A percentile compares a stretch with the other conserved stretches of the same genome.
Conservation (phyloP, 768 basidiomycete genomes). For the Boletus vermiculosoides region DNA sequence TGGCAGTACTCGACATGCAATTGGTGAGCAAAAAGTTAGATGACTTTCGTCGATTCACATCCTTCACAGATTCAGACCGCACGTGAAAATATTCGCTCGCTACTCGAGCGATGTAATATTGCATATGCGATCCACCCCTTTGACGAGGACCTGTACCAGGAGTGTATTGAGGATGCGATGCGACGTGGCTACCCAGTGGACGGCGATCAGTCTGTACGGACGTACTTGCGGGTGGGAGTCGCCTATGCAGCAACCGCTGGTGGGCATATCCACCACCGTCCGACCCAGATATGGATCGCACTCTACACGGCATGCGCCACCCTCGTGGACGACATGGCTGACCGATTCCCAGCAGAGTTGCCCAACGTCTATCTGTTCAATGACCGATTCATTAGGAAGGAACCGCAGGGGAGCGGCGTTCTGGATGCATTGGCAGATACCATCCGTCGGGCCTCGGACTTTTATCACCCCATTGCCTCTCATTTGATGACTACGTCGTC, state of each 20-base stretch:
- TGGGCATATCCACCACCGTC: neutral
- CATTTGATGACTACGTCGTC: conserved; percentile 38
- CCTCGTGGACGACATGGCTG: conserved; percentile 37
- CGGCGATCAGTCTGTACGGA: conserved; percentile 14
- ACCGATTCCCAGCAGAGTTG: conserved; percentile 20
- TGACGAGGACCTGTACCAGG: conserved; percentile 13
- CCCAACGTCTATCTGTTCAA: conserved; percentile 35
- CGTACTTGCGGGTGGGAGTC: conserved; percentile 33
- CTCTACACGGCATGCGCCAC: conserved; percentile 34
- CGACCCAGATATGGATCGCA: conserved; percentile 7
- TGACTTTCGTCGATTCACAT: neutral
- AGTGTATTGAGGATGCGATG: neutral
- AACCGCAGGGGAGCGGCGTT: conserved; percentile 30
- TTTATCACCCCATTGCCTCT: conserved; percentile 30
- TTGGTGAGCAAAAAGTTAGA: neutral
- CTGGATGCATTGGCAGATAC: conserved; percentile 36
- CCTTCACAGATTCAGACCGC: neutral
- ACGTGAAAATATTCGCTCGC: neutral
- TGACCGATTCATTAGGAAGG: conserved; percentile 28
- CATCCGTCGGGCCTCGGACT: conserved; percentile 28
- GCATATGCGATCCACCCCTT: conserved; percentile 6
- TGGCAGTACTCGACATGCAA: conserved; percentile 1
- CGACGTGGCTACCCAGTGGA: neutral
- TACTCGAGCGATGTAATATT: neutral
- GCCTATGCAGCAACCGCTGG: conserved; percentile 26